Conservation (phyloP, 352 stramenopile species). For the Phytophthora cactorum region DNA sequence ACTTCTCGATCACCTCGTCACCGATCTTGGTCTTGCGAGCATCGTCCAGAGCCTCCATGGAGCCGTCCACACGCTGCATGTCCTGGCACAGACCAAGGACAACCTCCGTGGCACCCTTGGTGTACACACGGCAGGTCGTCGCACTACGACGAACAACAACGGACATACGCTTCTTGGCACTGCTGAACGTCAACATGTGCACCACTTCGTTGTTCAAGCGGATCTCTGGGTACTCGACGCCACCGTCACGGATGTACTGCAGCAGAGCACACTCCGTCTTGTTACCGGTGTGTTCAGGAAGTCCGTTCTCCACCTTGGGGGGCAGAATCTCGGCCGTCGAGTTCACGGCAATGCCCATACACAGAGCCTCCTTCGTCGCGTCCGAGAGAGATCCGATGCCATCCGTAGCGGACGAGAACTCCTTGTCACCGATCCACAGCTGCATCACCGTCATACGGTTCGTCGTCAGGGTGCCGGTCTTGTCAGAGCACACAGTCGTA, state of each 20-base stretch:
- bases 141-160: slow-evolving; percentile 55
- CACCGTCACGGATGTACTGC: slow-evolving; percentile 58
- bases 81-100: slow-evolving; percentile 58
- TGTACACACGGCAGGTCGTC: slow-evolving; percentile 61
- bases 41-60: slow-evolving; percentile 34
- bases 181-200: slow-evolving; percentile 75
- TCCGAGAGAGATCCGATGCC: slow-evolving; percentile 36
- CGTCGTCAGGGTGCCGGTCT: slow-evolving; percentile 96
- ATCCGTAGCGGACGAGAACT: slow-evolving; percentile 47
- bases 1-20: slow-evolving; percentile 74
- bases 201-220: slow-evolving; percentile 44
- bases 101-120: slow-evolving; percentile 66
- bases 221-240: slow-evolving; percentile 53
- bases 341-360: slow-evolving; percentile 57
- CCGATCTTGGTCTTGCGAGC: slow-evolving; percentile 46
- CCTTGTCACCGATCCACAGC: slow-evolving; percentile 62
- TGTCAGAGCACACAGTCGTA: slow-evolving; percentile 95
- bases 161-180: slow-evolving; percentile 77
- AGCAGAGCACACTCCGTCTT: slow-evolving; percentile 73
- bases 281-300: slow-evolving; percentile 70
- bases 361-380: slow-evolving; percentile 47
- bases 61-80: slow-evolving; percentile 53
- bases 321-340: slow-evolving; percentile 67
- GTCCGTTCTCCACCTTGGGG: slow-evolving; percentile 51
- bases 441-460: slow-evolving; percentile 97